Evolutionary conservation across 495 filamentous ascomycete genomes (phyloP).

Genomic region (Talaromyces stipitatus): DNA sequence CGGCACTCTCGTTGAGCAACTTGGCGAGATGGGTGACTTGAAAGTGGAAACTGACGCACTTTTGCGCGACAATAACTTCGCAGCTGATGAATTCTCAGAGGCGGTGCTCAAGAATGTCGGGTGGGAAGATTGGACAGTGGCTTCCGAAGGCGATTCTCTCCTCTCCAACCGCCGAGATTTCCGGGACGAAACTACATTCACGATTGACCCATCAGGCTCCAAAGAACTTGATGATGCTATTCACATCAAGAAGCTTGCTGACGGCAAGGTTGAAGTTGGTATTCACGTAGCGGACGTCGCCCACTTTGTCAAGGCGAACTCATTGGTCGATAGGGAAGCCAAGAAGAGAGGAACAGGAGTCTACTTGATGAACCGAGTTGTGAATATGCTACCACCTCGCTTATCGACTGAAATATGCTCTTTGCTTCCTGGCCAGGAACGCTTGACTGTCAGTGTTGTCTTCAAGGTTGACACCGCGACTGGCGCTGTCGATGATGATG

Average conservation of each 20-base stretch:
- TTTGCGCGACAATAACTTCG: slow-evolving; percentile 96
- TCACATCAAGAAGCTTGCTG: slow-evolving; percentile 72
- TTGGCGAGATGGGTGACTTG: slow-evolving; percentile 94
- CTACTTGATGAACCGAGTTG: slow-evolving; percentile 83
- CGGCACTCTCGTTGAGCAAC: slow-evolving; percentile 92
- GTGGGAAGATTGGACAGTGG: slow-evolving; percentile 82
- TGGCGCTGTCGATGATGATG: slow-evolving; percentile 69
- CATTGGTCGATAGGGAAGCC: slow-evolving; percentile 91
- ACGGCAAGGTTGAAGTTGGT: slow-evolving; percentile 88
- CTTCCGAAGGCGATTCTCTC: slow-evolving; percentile 68
- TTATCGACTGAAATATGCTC: slow-evolving; percentile 83
- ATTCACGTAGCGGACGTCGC: slow-evolving; percentile 94
- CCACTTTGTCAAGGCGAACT: slow-evolving; percentile 94
- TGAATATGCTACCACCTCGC: slow-evolving; percentile 81
- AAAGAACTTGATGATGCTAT: slow-evolving; percentile 86
- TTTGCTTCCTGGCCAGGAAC: slow-evolving; percentile 74
- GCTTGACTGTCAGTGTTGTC: slow-evolving; percentile 85
- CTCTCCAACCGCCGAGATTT: slow-evolving; percentile 80
- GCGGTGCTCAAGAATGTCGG: slow-evolving; percentile 90
- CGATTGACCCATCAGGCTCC: slow-evolving; percentile 75
- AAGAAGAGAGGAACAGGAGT: slow-evolving; percentile 97
- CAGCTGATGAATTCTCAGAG: slow-evolving; percentile 94
- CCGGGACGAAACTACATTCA: slow-evolving; percentile 83
- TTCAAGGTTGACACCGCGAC: slow-evolving; percentile 77
- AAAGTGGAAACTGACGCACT: slow-evolving; percentile 97